A percentile compares a stretch with the other conserved stretches of the same genome.
Conservation (phyloP, 225 moss, liverwort and hornwort genomes). For the Rhytidiadelphus loreus region DNA sequence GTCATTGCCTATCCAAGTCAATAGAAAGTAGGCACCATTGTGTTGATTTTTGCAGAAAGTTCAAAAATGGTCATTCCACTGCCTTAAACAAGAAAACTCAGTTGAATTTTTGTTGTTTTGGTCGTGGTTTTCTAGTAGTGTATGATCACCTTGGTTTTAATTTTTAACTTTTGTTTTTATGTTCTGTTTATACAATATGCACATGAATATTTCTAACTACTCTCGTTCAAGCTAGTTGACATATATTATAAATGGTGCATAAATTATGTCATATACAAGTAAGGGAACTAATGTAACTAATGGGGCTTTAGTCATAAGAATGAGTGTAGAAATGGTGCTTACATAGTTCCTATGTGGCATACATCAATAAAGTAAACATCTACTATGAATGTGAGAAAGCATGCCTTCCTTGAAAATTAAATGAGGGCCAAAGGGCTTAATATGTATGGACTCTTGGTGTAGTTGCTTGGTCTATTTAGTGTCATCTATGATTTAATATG, state of each 20-base stretch:
- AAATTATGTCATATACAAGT: neutral
- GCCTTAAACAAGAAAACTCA: no score
- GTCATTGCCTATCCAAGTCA: no score
- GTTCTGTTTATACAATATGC: no score
- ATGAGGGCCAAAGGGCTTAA: neutral
- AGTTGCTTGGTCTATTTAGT: neutral
- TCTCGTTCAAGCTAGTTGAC: neutral
- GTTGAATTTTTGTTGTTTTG: no score
- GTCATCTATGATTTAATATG: neutral
- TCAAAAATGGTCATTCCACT: no score
- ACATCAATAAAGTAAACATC: neutral
- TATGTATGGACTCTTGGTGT: neutral
- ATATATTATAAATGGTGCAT: neutral
- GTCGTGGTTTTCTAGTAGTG: no score
- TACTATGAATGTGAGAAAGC: neutral
- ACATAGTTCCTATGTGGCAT: neutral
- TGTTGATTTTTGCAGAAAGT: no score
- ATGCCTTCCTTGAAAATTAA: rapidly evolving
- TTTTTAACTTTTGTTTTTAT: no score
- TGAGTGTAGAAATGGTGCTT: neutral
- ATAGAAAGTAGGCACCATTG: no score
- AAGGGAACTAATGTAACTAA: neutral
- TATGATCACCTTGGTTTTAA: no score
- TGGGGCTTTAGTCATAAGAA: neutral
- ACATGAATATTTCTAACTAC: no score